Base-by-base conservation (phyloP, 1,284 basidiomycete species). In the Schizophyllum commune region DNA sequence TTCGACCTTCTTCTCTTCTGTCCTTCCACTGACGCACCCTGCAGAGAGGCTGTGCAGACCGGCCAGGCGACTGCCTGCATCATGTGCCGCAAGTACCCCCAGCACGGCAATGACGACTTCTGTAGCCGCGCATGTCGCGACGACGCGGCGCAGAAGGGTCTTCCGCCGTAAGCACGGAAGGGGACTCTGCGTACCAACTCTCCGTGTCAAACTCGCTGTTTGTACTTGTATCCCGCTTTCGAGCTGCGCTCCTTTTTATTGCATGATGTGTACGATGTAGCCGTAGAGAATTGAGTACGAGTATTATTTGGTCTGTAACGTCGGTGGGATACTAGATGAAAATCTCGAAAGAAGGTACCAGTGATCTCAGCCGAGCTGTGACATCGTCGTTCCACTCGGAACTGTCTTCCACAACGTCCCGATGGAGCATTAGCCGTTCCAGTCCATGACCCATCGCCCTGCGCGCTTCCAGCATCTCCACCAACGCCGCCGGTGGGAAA, bases 21-120 rank as follows among this genome's bases (percentile, higher is more conserved):
- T 58, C 32, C 61, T 8, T 53, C 62, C 52, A 57, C 56, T 15
- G 39, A 47, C 39, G 27, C 60, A 59, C 1, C 52, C 34, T 58
- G 51, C 61, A 82, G 81, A 68, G 79, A 83, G 64, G 81, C 81
- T 0, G 80, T 83, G 3, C 68, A 70, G 21, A 71, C 72, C 17
- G 79, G 81, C n/a, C 64, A 80, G 9, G 76, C 70, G 8, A 69
- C 72, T 9, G 74, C 78, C 6, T 83, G 82, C 63, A 82, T 83
- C 63, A 79, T 83, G 79, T 83, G 82, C 64, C 67, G 80, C 64
- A 71, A 72, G 34, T 68, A 77, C 62, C 81, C 81, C n/a, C 81
- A 83, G 68, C 76, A 77, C 61, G 77, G 76, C 33, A 69, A 63
- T 8, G 81, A 83, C 68, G 81, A 83, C 65, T 83, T 83, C 65